Conservation (phyloP, 108 stramenopile genomes). For the Bacterosira constricta region DNA sequence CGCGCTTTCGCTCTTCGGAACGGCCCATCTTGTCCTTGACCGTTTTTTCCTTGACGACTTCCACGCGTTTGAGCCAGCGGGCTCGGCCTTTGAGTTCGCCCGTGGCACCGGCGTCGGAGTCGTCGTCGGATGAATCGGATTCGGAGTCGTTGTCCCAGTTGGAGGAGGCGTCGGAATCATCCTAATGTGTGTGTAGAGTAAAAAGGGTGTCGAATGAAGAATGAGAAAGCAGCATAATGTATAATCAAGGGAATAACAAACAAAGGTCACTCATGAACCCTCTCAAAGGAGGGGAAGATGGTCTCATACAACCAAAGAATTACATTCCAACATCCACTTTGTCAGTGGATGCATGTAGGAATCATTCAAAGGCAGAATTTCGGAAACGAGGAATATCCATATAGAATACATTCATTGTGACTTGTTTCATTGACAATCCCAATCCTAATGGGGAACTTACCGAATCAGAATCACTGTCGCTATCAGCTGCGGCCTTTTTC, state of each 20-base stretch:
- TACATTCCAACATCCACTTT: constrained; percentile 73
- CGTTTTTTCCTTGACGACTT: constrained; percentile 77
- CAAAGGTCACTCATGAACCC: constrained; percentile 43
- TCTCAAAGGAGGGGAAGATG: constrained; percentile 51
- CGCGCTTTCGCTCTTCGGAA: constrained; percentile 52
- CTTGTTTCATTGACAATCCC: not conserved
- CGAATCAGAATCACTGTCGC: constrained; percentile 44
- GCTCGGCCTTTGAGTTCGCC: constrained; percentile 94
- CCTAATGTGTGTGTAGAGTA: constrained; percentile 32
- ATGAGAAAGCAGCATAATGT: constrained; percentile 1
- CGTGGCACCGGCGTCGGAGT: constrained; percentile 56
- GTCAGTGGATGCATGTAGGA: constrained; percentile 72
- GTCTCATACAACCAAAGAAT: constrained; percentile 77
- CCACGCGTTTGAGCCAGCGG: constrained; percentile 92
- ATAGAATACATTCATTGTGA: constrained; percentile 45
- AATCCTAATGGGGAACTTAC: constrained; percentile 24
- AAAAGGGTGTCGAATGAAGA: not conserved
- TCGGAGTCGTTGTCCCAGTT: constrained; percentile 60
- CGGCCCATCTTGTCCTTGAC: constrained; percentile 73
- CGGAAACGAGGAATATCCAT: constrained; percentile 99
- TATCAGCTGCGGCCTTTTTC: constrained; percentile 16
- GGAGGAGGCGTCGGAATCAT: constrained; percentile 52
- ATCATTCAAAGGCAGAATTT: constrained; percentile 45
- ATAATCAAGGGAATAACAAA: constrained; percentile 9
- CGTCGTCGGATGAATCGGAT: constrained; percentile 55